These are phyloP conservation scores for Podila clonocystis DNA, from an alignment of 192 early-diverging fungal species.

Conservation along the genomic window DNA sequence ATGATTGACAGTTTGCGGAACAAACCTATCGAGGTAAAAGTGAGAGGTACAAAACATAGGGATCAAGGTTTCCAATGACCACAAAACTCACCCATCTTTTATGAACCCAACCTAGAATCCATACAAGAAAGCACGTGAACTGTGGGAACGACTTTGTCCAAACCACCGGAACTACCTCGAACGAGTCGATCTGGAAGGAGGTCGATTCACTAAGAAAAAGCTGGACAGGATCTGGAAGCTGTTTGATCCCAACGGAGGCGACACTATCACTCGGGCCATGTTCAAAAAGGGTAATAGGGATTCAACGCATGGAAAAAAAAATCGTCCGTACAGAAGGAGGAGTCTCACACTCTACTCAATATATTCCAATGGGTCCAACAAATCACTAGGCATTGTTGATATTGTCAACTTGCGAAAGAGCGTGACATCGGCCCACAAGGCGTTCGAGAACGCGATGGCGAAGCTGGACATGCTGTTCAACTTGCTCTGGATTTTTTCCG, in stretches of 20 bases:
- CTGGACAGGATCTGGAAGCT: slow-evolving; percentile 38
- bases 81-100: too few relatives aligned
- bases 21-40: slow-evolving; percentile 41
- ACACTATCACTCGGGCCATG: slow-evolving; percentile 30
- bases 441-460: slow-evolving; percentile 47
- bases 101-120: slow-evolving; percentile 15
- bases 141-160: slow-evolving; percentile 36
- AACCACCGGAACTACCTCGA: slow-evolving; percentile 28
- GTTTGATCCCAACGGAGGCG: slow-evolving; percentile 26
- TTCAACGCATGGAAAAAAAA: not conserved
- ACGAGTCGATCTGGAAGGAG: slow-evolving; percentile 24
- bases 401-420: slow-evolving; percentile 42
- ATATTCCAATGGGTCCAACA: not conserved
- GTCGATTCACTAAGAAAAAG: slow-evolving; percentile 36
- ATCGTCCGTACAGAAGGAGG: not conserved
- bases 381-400: slow-evolving; percentile 31
- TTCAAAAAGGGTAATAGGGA: slow-evolving; percentile 23
- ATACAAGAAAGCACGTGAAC: slow-evolving; percentile 38
- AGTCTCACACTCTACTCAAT: not conserved
- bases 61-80: too few relatives aligned
- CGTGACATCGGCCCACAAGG: slow-evolving; percentile 42
- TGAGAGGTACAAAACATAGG: too few relatives aligned
- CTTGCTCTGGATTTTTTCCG: slow-evolving; percentile 19
- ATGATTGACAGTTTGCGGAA: slow-evolving; percentile 36
- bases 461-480: slow-evolving; percentile 42